These are phyloP conservation scores for Orbilia oligospora DNA, from an alignment of 2,329 filamentous ascomycete species.

Conservation along the genomic window DNA sequence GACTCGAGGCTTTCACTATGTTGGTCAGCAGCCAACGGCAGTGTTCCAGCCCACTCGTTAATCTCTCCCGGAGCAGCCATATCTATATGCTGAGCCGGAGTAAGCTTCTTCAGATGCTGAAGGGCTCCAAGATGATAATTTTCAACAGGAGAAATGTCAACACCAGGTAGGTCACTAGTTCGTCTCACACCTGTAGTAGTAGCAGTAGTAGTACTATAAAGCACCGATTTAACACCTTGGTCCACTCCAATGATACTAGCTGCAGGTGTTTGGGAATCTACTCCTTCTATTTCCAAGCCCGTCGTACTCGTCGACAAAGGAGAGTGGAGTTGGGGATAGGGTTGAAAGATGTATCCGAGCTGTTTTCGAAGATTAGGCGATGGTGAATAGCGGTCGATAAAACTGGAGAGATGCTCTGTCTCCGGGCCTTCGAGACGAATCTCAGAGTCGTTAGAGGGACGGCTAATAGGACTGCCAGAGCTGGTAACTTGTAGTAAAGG, in stretches of 20 bases:
- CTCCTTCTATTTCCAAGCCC: not conserved
- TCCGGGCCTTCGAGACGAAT: slow-evolving; percentile 3
- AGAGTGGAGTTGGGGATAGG: slow-evolving; percentile 18
- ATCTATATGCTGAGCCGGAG: not conserved
- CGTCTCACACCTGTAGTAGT: not conserved
- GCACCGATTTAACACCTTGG: not conserved
- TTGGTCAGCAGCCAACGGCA: slow-evolving; percentile 1
- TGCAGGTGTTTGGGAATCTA: not conserved
- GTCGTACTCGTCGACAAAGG: slow-evolving; percentile 3
- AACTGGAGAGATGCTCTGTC: slow-evolving; percentile 6
- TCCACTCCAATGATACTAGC: not conserved
- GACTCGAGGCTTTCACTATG: not conserved
- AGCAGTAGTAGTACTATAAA: not conserved
- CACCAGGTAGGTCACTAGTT: not conserved
- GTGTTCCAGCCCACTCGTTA: slow-evolving; percentile 5
- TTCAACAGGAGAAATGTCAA: not conserved
- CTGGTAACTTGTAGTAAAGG: not conserved
- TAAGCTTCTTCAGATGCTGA: not conserved
- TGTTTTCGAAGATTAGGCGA: slow-evolving; percentile 24
- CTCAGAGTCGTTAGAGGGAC: not conserved
- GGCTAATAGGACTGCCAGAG: not conserved
- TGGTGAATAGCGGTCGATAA: slow-evolving; percentile 14
- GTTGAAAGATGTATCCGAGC: slow-evolving; percentile 22
- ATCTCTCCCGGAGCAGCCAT: slow-evolving; percentile 41
- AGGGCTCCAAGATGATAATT: not conserved